A percentile compares a stretch with the other conserved stretches of the same genome.
Evolutionary conservation across 2,329 filamentous ascomycete species (phyloP).

Genomic region (Fusarium metavorans): DNA sequence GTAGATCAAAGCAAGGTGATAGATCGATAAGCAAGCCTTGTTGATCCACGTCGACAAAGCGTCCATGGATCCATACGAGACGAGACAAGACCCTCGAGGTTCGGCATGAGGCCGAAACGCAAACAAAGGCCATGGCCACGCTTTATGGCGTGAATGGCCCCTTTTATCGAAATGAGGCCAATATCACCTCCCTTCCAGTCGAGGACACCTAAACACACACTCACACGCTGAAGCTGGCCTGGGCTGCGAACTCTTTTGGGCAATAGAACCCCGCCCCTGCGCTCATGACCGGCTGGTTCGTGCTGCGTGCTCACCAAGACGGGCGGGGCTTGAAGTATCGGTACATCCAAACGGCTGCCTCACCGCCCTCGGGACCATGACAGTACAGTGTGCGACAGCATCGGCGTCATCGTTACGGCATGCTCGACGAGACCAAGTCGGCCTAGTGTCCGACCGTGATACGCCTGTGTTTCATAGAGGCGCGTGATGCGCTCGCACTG

Average conservation of each 20-base stretch:
- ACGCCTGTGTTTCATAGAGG: constrained; percentile 2
- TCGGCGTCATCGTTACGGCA: constrained; percentile 38
- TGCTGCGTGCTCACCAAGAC: constrained; percentile 30
- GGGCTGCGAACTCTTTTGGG: constrained; percentile 30
- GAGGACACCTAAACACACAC: not conserved
- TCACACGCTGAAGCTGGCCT: not conserved
- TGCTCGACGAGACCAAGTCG: constrained; percentile 1
- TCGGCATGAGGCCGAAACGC: constrained; percentile 1
- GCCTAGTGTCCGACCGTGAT: not conserved
- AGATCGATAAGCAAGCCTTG: constrained; percentile 29
- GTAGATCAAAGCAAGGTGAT: constrained; percentile 19
- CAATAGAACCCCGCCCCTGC: constrained; percentile 36
- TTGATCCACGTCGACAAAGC: constrained; percentile 18
- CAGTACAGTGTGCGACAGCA: constrained; percentile 35
- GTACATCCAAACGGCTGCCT: constrained; percentile 24
- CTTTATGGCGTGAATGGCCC: not conserved
- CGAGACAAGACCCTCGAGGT: not conserved
- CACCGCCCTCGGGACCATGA: constrained; percentile 18
- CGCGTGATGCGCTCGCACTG: constrained; percentile 38
- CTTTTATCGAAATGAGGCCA: not conserved
- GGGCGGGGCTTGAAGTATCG: constrained; percentile 34
- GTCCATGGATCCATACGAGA: not conserved
- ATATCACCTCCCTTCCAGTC: not conserved
- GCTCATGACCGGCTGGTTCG: constrained; percentile 43
- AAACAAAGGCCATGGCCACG: constrained; percentile 3